Base-by-base conservation (phyloP, 148 eudicot genomes). In the Rhododendron williamsianum region DNA sequence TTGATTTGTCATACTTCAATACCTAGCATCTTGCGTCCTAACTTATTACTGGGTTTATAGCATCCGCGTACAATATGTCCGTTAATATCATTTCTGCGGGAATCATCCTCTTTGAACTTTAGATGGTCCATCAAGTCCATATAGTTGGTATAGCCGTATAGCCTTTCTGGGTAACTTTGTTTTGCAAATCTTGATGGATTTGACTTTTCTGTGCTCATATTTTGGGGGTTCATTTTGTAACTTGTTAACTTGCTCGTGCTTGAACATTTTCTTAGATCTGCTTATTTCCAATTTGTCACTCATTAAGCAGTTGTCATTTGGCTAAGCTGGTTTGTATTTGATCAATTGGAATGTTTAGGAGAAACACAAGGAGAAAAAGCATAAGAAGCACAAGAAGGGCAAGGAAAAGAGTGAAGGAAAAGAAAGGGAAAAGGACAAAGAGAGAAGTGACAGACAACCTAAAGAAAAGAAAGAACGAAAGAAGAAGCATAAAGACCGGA, bases 401-500 rank as follows among this genome's bases (percentile, higher is more conserved):
- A 86, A 89, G 79, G 87, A 89, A 15, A 90, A 86, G 87, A 89
- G 63, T 82, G 90, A 87, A 65, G 82, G 82, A 36, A 90, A 60
- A 69, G 92, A 87, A 8, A 84, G 82, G 74, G 84, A 87, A 56
- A 81, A 56, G 82, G 85, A 87, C 74, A 92, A 85, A 36, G 86
- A 87, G 63, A 87, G 82, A 71, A 88, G 81, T 18, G 78, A 85
- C 21, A 77, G 67, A 35, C 84, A 78, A 43, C 48, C 82, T 48
- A 84, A 80, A 81, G 87, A 86, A 45, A 86, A 82, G 80, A 85
- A 90, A 80, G 90, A 89, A 12, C 80, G 82, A 85, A 90, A 91
- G 88, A 84, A 85, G 80, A 89, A 87, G 87, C 91, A 80, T 76
- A 87, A 78, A 82, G 89, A 91, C 85, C 87, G 84, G 81, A 89